phyloP scores from a whole-genome alignment of 2,329 filamentous ascomycete genomes.

The Fusarium nelsonii region DNA sequence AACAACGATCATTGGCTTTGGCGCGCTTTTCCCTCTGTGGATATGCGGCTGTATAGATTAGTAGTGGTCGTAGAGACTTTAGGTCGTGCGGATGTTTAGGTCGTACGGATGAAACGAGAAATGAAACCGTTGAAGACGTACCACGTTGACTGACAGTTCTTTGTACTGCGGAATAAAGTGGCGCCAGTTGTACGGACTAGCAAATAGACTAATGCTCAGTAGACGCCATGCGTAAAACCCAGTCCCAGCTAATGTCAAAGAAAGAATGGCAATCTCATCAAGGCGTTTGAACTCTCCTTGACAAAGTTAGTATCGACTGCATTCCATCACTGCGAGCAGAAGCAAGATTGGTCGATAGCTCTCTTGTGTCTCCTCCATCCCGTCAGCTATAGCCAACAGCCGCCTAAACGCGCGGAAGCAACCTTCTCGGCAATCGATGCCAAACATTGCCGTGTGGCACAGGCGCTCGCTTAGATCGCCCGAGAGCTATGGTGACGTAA shows the following conservation, averaged over 20 bases:
- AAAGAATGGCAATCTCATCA: too few species aligned
- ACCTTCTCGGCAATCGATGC: background rate
- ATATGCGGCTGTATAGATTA: background rate
- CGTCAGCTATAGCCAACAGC: background rate
- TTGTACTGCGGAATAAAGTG: background rate
- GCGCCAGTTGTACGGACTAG: background rate
- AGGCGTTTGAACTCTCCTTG: too few species aligned
- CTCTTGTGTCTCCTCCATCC: background rate
- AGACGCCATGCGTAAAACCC: too few species aligned
- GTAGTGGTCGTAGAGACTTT: background rate
- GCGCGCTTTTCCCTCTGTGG: background rate
- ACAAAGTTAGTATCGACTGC: background rate
- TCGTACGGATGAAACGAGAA: background rate
- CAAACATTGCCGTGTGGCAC: background rate
- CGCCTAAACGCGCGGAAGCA: conserved; percentile 10
- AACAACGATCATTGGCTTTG: background rate
- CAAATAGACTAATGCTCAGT: background rate
- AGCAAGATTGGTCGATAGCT: background rate
- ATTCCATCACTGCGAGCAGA: background rate
- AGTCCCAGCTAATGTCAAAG: too few species aligned
- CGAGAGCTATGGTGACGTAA: conserved; percentile 39
- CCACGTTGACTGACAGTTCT: background rate
- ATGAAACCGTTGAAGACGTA: background rate
- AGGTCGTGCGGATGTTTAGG: background rate
- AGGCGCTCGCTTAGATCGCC: conserved; percentile 53